phyloP scores from a whole-genome alignment of 2,329 filamentous ascomycete genomes.

The Ramularia endophylla region DNA sequence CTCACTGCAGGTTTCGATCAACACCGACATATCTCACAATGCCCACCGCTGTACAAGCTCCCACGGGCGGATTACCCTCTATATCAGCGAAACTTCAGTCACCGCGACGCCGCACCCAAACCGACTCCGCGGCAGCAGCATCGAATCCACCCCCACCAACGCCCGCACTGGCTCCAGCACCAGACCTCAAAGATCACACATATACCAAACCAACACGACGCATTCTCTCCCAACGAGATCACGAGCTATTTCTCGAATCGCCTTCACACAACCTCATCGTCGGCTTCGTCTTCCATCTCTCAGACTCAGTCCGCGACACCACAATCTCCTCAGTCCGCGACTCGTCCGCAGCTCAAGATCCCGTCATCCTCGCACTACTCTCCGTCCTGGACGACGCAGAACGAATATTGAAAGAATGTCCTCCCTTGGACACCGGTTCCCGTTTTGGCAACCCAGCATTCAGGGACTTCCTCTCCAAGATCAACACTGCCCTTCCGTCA shows the following conservation, averaged over 20 bases:
- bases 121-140: constrained; percentile 32
- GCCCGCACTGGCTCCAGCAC: constrained; percentile 63
- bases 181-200: constrained; percentile 51
- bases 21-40: constrained; percentile 1
- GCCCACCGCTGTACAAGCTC: constrained; percentile 12
- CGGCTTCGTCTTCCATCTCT: constrained; percentile 79
- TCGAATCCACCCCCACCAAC: constrained; percentile 63
- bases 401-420: constrained; percentile 59
- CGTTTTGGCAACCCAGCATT: constrained; percentile 95
- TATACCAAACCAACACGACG: constrained; percentile 63
- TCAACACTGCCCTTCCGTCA: constrained; percentile 39
- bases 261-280: constrained; percentile 69
- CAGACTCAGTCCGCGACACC: constrained; percentile 70
- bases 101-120: constrained; percentile 53
- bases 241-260: constrained; percentile 73
- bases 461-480: constrained; percentile 68
- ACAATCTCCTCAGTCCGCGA: constrained; percentile 57
- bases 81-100: constrained; percentile 57
- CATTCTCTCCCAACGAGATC: constrained; percentile 76
- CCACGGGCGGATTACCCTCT: constrained; percentile 34
- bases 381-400: constrained; percentile 65
- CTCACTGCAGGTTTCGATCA: no score
- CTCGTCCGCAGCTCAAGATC: constrained; percentile 48
- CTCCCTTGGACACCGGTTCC: constrained; percentile 81
- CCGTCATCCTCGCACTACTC: constrained; percentile 58